Conservation (phyloP, 176 grass and related monocot species). For the Triticum aestivum region IWGSC_CS_RefSeq_v2.1 NC_057808.1:221683589-221684088, state of each 20-base stretch:
- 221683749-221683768: not conserved
- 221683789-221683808: not conserved
- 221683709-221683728: not conserved
- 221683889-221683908: not conserved
- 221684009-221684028: not conserved
- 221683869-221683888: not conserved
- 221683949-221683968: not conserved
- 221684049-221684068: not conserved
- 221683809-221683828: conserved; percentile 23
- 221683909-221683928: not conserved
- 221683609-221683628: conserved; percentile 34
- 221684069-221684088: not conserved
- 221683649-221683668: not conserved
- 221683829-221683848: not conserved
- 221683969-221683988: not conserved
- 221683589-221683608: conserved; percentile 45
- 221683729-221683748: conserved; percentile 1
- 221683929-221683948: not conserved
- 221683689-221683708: conserved; percentile 21
- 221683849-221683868: not conserved
- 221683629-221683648: not conserved
- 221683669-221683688: not conserved
- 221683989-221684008: not conserved
- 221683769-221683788: not conserved
- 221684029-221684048: not conserved